Percentiles rank a stretch among this genome's conserved stretches.
These are phyloP conservation scores for Tetrahymena borealis DNA, from an alignment of 73 alveolate species.

Conservation along the genomic window DNA sequence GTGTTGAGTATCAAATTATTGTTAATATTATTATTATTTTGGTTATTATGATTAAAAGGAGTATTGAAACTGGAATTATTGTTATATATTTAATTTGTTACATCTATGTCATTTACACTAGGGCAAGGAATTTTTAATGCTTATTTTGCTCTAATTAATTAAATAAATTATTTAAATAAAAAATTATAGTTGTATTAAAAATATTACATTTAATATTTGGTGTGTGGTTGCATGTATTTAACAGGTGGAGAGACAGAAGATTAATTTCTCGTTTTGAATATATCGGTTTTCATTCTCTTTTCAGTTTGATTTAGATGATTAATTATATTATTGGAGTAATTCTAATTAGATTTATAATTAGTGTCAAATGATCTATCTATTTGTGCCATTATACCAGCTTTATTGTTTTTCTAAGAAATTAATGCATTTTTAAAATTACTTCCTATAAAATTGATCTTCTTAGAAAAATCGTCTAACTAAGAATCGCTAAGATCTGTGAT, in stretches of 20 bases:
- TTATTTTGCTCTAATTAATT: neutral
- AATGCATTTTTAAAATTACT: neutral
- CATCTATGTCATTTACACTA: neutral
- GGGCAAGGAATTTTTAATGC: neutral
- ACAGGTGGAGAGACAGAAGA: neutral
- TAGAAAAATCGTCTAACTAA: neutral
- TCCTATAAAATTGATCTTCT: neutral
- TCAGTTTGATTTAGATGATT: neutral
- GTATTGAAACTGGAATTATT: neutral
- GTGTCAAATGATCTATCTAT: neutral
- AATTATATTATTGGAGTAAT: neutral
- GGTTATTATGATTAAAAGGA: neutral
- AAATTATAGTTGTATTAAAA: neutral
- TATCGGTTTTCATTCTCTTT: neutral
- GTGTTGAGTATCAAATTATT: too few relatives aligned
- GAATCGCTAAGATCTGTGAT: neutral
- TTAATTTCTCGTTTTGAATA: neutral
- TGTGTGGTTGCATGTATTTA: neutral
- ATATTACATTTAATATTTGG: neutral
- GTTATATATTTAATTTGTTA: too few relatives aligned
- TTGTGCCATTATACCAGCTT: neutral
- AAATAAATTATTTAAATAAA: neutral
- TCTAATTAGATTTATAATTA: neutral
- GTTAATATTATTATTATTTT: neutral
- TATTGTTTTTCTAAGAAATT: neutral